A percentile compares a stretch with the other conserved stretches of the same genome.
Evolutionary conservation across 73 alveolate genomes (phyloP).

Genomic region (Paramecium caudatum): DNA sequence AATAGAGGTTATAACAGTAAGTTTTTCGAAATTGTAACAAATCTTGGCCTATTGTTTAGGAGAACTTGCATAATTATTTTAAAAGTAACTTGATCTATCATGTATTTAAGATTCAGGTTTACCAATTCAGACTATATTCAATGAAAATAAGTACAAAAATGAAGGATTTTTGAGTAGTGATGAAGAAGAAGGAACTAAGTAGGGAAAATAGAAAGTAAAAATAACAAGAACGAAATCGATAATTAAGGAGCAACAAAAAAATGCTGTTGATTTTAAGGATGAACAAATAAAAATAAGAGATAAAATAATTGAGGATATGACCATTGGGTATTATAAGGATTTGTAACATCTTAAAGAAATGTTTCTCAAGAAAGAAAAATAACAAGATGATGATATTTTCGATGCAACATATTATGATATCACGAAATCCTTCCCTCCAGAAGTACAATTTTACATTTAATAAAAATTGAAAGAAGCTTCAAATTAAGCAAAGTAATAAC

Average conservation of each 20-base stretch:
- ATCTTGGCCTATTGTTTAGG: not conserved
- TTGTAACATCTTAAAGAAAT: conserved; percentile 31
- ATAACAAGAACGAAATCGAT: conserved; percentile 21
- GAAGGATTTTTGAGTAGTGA: conserved; percentile 16
- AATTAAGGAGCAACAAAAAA: not conserved
- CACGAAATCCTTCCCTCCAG: conserved; percentile 16
- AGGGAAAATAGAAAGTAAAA: not conserved
- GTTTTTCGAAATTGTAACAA: conserved; percentile 25
- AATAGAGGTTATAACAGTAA: not conserved
- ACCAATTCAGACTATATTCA: conserved; percentile 2
- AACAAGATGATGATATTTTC: conserved; percentile 23
- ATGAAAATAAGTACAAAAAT: conserved; percentile 26
- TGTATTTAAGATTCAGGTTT: not conserved
- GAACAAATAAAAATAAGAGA: conserved; percentile 32
- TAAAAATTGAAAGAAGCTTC: conserved; percentile 10
- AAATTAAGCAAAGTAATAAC: not conserved
- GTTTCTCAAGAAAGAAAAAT: not conserved
- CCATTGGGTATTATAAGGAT: conserved; percentile 41
- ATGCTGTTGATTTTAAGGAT: conserved; percentile 25
- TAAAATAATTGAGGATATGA: conserved; percentile 2
- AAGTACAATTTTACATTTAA: not conserved
- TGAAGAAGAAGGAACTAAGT: not conserved
- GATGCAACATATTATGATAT: conserved; percentile 38
- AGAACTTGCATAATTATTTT: not conserved
- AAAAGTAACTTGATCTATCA: not conserved